These are phyloP conservation scores for Taxillus chinensis DNA, from an alignment of 164 flowering plant genomes.

Conservation along the genomic window DNA sequence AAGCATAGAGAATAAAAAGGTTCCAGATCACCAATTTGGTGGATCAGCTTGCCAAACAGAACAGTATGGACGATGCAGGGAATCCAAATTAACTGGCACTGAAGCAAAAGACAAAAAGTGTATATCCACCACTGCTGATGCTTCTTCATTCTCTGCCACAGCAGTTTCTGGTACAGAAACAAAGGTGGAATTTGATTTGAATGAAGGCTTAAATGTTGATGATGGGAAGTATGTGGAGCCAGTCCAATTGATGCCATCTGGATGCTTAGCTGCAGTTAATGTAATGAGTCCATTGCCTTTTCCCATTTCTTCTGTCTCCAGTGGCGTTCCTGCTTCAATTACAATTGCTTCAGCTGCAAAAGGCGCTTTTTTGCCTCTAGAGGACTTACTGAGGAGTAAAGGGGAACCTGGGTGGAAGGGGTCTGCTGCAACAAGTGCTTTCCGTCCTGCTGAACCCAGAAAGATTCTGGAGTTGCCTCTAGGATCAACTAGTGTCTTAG, in stretches of 20 bases:
- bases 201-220: conserved; percentile 71
- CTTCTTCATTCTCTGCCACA: conserved; percentile 20
- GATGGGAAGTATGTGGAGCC: conserved; percentile 50
- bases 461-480: conserved; percentile 35
- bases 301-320: conserved; percentile 30
- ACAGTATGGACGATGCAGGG: conserved; percentile 8
- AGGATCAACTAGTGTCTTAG: conserved; percentile 10
- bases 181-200: conserved; percentile 77
- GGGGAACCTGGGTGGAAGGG: conserved; percentile 91
- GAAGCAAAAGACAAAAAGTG: conserved; percentile 30
- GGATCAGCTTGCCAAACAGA: conserved; percentile 14
- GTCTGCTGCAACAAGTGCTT: conserved; percentile 97
- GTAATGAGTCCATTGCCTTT: conserved; percentile 29
- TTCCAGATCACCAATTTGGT: conserved; percentile 9
- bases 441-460: conserved; percentile 90
- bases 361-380: conserved; percentile 75
- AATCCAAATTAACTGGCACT: conserved; percentile 10
- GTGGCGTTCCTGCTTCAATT: conserved; percentile 44
- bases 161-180: conserved; percentile 26
- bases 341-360: conserved; percentile 89
- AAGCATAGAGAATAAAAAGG: conserved; percentile 21
- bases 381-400: conserved; percentile 41
- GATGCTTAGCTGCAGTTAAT: conserved; percentile 22
- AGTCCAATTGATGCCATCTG: conserved; percentile 13
- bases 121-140: conserved; percentile 27